These are phyloP conservation scores for Pestalotiopsis sp. DNA, from an alignment of 2,329 filamentous ascomycete species.

Conservation along the genomic window DNA sequence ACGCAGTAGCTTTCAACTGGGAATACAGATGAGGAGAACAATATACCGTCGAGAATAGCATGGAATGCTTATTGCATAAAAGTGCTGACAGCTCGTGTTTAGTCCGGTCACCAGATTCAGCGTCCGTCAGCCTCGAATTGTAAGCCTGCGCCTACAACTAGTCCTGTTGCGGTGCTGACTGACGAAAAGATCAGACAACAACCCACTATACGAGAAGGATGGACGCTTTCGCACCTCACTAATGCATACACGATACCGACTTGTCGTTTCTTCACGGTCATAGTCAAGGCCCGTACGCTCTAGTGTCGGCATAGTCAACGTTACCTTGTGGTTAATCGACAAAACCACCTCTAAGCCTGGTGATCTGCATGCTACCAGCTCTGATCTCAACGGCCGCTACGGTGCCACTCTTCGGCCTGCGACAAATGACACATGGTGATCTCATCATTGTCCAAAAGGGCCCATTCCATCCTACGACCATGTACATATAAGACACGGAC, in stretches of 20 bases:
- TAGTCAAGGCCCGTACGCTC: background rate
- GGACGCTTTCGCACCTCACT: background rate
- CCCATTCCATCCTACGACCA: background rate
- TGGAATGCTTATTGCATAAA: background rate
- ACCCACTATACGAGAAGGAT: background rate
- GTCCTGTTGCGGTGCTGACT: background rate
- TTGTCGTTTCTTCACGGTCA: background rate
- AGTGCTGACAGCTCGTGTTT: background rate
- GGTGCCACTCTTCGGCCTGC: background rate
- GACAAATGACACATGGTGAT: background rate
- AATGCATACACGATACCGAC: background rate
- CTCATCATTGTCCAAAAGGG: background rate
- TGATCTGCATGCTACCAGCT: background rate
- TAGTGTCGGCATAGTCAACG: background rate
- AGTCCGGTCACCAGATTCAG: background rate
- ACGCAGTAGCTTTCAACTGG: too few species aligned
- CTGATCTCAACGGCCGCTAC: background rate
- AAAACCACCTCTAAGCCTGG: background rate
- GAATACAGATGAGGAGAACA: too few species aligned
- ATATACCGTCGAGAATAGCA: too few species aligned
- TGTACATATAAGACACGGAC: background rate
- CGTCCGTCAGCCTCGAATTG: background rate
- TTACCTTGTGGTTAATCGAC: background rate
- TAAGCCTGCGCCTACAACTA: slow-evolving; percentile 5
- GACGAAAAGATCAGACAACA: background rate